A percentile compares a stretch with the other conserved stretches of the same genome.
These are phyloP conservation scores for Globisporangium acanthophoron DNA, from an alignment of 352 stramenopile genomes.

Conservation along the genomic window DNA sequence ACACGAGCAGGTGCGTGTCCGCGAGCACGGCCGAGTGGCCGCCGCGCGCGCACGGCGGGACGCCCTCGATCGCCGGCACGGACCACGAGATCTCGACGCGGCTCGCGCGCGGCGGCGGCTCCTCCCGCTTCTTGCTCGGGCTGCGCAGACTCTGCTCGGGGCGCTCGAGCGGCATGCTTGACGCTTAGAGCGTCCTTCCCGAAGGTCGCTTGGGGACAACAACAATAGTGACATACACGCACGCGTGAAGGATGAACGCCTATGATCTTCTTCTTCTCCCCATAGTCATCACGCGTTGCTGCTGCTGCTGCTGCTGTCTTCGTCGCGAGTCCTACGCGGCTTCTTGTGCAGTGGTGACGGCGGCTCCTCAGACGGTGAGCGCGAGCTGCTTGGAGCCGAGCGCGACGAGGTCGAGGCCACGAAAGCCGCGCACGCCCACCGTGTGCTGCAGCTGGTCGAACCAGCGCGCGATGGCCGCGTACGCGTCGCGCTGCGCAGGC, in stretches of 20 bases:
- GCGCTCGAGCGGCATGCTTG: constrained; percentile 10
- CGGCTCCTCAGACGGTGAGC: constrained; percentile 54
- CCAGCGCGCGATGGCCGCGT: constrained; percentile 65
- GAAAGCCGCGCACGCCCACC: constrained; percentile 76
- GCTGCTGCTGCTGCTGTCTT: no score
- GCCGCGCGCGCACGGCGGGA: constrained; percentile 47
- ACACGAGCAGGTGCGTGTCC: constrained; percentile 82
- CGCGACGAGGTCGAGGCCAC: constrained; percentile 57
- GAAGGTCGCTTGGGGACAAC: no score
- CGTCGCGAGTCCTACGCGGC: not conserved
- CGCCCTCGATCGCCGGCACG: constrained; percentile 43
- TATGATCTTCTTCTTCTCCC: no score
- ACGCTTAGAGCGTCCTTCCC: not conserved
- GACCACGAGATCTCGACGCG: constrained; percentile 62
- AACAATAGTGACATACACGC: not conserved
- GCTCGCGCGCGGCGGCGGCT: constrained; percentile 18
- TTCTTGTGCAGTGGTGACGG: constrained; percentile 7
- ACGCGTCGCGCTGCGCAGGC: constrained; percentile 35
- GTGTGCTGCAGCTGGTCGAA: constrained; percentile 87
- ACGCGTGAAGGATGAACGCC: not conserved
- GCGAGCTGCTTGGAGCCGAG: constrained; percentile 41
- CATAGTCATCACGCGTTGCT: no score
- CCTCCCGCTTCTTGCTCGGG: constrained; percentile 7
- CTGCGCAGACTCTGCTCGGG: constrained; percentile 9
- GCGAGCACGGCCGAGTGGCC: constrained; percentile 69